These are phyloP conservation scores for Diaporthe humulicola DNA, from an alignment of 2,329 filamentous ascomycete genomes.

Conservation along the genomic window DNA sequence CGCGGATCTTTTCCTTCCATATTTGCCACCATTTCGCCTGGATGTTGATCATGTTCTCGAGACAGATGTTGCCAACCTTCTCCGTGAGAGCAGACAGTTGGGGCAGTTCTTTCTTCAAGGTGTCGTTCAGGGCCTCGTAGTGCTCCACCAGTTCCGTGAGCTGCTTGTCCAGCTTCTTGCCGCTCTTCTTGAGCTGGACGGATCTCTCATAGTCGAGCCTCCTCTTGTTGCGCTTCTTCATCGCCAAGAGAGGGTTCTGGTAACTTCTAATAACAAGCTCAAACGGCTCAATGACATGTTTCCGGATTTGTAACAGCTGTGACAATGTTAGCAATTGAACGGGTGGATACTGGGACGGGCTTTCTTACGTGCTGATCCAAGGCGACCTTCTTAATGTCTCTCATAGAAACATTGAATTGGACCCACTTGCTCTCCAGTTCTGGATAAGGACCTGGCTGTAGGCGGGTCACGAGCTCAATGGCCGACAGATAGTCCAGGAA, in stretches of 20 bases:
- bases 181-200: constrained; percentile 80
- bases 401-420: constrained; percentile 87
- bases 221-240: constrained; percentile 96
- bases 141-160: constrained; percentile 87
- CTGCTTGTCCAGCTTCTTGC: constrained; percentile 90
- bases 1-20: constrained; percentile 86
- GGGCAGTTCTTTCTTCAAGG: constrained; percentile 91
- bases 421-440: constrained; percentile 96
- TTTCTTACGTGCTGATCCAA: constrained; percentile 84
- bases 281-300: constrained; percentile 81
- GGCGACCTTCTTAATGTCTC: constrained; percentile 86
- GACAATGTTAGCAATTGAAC: constrained; percentile 44
- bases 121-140: constrained; percentile 92
- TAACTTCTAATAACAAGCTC: constrained; percentile 65
- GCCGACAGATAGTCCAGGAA: constrained; percentile 85
- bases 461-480: constrained; percentile 84
- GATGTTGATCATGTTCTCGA: constrained; percentile 86
- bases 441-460: constrained; percentile 79
- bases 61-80: constrained; percentile 84
- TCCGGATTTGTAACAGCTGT: constrained; percentile 76
- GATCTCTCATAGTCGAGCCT: constrained; percentile 89
- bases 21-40: constrained; percentile 86
- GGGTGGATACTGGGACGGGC: neutral
- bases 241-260: constrained; percentile 86
- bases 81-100: constrained; percentile 86